These are phyloP conservation scores for Colletotrichum sp. DNA, from an alignment of 2,329 filamentous ascomycete species.

Conservation along the genomic window DNA sequence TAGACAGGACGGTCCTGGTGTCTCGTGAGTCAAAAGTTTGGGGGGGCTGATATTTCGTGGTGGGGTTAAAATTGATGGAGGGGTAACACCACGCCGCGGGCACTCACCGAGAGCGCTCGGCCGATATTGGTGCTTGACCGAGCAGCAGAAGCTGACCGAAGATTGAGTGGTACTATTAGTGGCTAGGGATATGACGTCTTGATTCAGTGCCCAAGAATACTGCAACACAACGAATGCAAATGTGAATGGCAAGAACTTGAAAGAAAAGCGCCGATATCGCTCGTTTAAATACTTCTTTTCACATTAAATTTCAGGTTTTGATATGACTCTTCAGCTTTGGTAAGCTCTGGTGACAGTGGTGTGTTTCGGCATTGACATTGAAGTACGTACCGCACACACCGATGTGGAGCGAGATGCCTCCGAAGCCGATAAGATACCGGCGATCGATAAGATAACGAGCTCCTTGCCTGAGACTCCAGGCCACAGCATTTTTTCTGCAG, in stretches of 20 bases:
- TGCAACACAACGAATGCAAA: not conserved
- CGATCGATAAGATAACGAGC: not conserved
- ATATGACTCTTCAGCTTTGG: slow-evolving; percentile 2
- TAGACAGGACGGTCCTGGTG: slow-evolving; percentile 7
- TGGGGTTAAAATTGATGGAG: slow-evolving; percentile 22
- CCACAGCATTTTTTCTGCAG: slow-evolving; percentile 14
- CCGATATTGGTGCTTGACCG: slow-evolving; percentile 13
- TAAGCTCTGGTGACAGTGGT: not conserved
- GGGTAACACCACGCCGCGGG: slow-evolving; percentile 5
- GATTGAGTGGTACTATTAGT: not conserved
- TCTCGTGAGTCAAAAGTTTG: slow-evolving; percentile 24
- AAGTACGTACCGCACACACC: not conserved
- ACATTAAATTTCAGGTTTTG: not conserved
- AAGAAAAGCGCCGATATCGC: not conserved
- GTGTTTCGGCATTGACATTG: not conserved
- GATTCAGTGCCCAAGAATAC: not conserved
- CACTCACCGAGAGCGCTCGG: slow-evolving; percentile 9
- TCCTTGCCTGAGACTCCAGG: not conserved
- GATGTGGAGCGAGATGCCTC: not conserved
- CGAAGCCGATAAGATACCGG: not conserved
- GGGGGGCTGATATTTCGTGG: slow-evolving; percentile 20
- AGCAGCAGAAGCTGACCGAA: not conserved
- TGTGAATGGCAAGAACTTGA: fast-evolving
- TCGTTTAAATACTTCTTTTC: not conserved
- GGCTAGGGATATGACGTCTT: not conserved